A percentile compares a stretch with the other conserved stretches of the same genome.
These are phyloP conservation scores for Exophiala bonariae DNA, from an alignment of 2,329 filamentous ascomycete genomes.

Conservation along the genomic window DNA sequence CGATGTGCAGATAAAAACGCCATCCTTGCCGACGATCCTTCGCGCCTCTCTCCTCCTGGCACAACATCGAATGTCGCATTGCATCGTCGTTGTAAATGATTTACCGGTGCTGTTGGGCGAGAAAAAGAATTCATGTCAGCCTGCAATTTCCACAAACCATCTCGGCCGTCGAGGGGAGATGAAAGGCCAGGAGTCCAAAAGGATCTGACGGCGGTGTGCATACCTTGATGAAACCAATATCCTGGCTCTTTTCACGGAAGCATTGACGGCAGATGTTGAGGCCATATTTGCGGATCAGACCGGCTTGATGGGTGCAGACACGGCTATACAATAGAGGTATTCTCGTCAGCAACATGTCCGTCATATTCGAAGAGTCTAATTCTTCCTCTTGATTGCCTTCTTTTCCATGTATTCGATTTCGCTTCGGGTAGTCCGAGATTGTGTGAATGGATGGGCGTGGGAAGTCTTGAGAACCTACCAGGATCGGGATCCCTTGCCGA, in stretches of 20 bases:
- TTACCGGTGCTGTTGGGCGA: neutral
- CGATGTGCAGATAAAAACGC: too few relatives aligned
- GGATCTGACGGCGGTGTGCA: too few relatives aligned
- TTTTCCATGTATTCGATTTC: too few relatives aligned
- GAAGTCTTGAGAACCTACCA: constrained; percentile 28
- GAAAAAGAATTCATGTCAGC: neutral
- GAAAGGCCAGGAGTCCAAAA: too few relatives aligned
- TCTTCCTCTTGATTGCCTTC: too few relatives aligned
- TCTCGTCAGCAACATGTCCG: constrained; percentile 16
- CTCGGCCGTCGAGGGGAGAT: too few relatives aligned
- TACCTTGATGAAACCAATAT: constrained; percentile 71
- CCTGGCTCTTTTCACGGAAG: constrained; percentile 68
- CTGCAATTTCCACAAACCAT: too few relatives aligned
- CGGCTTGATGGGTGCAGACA: constrained; percentile 90
- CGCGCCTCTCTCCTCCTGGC: too few relatives aligned
- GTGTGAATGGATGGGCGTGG: too few relatives aligned
- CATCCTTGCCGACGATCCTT: too few relatives aligned
- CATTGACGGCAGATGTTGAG: constrained; percentile 74
- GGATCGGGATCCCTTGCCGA: constrained; percentile 30
- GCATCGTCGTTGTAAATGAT: neutral
- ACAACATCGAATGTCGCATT: neutral
- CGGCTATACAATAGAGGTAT: constrained; percentile 55
- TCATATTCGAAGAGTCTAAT: too few relatives aligned
- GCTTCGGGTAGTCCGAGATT: too few relatives aligned
- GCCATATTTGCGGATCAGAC: constrained; percentile 99